Evolutionary conservation across 2,329 filamentous ascomycete species (phyloP).

Genomic region (Fusarium burgessii): DNA sequence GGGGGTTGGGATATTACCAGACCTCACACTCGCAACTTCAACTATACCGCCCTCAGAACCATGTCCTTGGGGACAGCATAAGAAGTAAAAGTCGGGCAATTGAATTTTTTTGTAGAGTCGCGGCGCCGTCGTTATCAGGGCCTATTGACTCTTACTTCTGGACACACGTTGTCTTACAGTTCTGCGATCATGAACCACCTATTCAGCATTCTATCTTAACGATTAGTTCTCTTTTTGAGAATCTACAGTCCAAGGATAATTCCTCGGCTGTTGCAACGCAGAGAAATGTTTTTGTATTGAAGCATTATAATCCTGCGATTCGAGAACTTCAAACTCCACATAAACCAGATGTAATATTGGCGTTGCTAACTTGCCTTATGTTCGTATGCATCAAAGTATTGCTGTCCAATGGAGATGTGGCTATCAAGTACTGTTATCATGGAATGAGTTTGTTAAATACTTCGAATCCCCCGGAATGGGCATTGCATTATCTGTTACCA

Average conservation of each 20-base stretch:
- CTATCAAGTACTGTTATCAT: conserved; percentile 18
- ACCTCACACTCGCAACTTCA: neutral
- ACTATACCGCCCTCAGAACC: conserved; percentile 2
- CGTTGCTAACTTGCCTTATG: conserved; percentile 15
- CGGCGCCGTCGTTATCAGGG: conserved; percentile 27
- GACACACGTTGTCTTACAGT: conserved; percentile 35
- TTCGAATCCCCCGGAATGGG: conserved; percentile 10
- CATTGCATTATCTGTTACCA: neutral
- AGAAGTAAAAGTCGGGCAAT: neutral
- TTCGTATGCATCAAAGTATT: conserved; percentile 24
- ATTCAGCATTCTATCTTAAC: conserved; percentile 30
- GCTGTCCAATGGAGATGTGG: conserved; percentile 19
- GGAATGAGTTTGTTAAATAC: conserved; percentile 5
- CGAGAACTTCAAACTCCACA: neutral
- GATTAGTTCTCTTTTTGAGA: conserved; percentile 17
- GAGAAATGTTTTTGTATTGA: conserved; percentile 9
- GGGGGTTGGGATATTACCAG: neutral
- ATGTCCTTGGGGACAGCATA: neutral
- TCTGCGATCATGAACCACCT: conserved; percentile 26
- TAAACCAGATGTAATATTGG: conserved; percentile 5
- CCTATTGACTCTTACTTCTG: conserved; percentile 36
- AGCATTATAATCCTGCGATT: conserved; percentile 22
- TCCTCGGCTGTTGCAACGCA: neutral
- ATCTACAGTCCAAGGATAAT: neutral
- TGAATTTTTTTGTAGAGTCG: conserved; percentile 32